A percentile compares a stretch with the other conserved stretches of the same genome.
Evolutionary conservation across 805 yeast species (phyloP).

Genomic region (Wickerhamomyces queroliae): DNA sequence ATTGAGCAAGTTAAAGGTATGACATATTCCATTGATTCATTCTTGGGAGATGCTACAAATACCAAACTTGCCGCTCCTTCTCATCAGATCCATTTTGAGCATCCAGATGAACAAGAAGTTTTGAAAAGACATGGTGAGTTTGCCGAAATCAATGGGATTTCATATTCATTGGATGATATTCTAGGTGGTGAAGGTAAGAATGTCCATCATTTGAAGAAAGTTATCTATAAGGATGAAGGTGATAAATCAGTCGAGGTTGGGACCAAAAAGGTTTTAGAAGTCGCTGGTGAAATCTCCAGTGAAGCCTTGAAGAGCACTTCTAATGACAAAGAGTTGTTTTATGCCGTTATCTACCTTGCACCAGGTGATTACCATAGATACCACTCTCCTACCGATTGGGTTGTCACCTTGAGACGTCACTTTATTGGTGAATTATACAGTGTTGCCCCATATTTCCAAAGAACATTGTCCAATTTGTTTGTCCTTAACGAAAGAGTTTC

Average conservation of each 20-base stretch:
- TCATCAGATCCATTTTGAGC: constrained; percentile 40
- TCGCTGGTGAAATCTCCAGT: constrained; percentile 25
- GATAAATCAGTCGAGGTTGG: constrained; percentile 45
- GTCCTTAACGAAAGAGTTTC: constrained; percentile 95
- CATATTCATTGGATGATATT: constrained; percentile 63
- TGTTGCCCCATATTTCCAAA: constrained; percentile 95
- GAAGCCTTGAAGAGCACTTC: constrained; percentile 17
- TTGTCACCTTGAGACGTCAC: constrained; percentile 86
- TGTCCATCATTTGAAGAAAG: constrained; percentile 38
- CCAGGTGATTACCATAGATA: constrained; percentile 98
- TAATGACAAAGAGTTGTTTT: constrained; percentile 58
- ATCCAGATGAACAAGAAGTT: constrained; percentile 31
- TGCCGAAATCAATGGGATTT: constrained; percentile 72
- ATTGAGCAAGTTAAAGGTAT: constrained; percentile 97
- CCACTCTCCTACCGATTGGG: constrained; percentile 97
- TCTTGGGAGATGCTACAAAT: constrained; percentile 56
- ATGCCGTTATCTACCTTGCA: constrained; percentile 89
- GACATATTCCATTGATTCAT: constrained; percentile 84
- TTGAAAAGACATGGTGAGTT: constrained; percentile 60
- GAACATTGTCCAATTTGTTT: constrained; percentile 77
- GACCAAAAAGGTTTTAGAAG: constrained; percentile 31
- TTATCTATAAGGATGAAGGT: constrained; percentile 58
- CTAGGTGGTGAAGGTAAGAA: constrained; percentile 46
- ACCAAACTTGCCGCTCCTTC: constrained; percentile 49
- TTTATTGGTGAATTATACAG: constrained; percentile 93